Evolutionary conservation across 2,329 filamentous ascomycete species (phyloP).

Genomic region (Penicillium sp.): DNA sequence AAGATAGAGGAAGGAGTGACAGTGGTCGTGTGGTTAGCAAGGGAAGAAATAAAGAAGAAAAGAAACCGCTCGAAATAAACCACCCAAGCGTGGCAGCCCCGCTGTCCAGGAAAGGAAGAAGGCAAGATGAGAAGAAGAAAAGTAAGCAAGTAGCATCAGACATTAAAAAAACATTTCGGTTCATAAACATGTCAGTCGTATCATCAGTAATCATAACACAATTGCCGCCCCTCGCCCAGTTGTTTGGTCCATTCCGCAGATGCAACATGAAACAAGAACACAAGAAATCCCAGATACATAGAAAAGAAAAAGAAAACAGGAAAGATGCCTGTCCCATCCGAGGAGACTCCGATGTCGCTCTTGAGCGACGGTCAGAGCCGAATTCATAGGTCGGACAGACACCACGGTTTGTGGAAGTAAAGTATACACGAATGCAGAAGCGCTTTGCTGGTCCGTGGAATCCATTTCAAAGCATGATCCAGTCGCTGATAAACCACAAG

Average conservation of each 20-base stretch:
- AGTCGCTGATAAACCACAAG: slow-evolving; percentile 19
- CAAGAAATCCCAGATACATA: slow-evolving; percentile 19
- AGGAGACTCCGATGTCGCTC: slow-evolving; percentile 3
- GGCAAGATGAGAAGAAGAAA: slow-evolving; percentile 2
- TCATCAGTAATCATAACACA: slow-evolving; percentile 31
- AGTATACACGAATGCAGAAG: slow-evolving; percentile 25
- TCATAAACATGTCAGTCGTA: slow-evolving; percentile 31
- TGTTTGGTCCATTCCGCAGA: slow-evolving; percentile 21
- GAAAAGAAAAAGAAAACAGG: slow-evolving; percentile 10
- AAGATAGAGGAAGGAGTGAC: not conserved
- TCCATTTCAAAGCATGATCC: slow-evolving; percentile 21
- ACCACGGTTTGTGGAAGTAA: slow-evolving; percentile 5
- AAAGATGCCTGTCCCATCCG: slow-evolving; percentile 11
- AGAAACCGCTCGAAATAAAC: slow-evolving; percentile 18
- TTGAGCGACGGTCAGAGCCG: slow-evolving; percentile 4
- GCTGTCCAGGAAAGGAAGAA: slow-evolving; percentile 21
- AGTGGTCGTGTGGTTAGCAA: not conserved
- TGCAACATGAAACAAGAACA: slow-evolving; percentile 23
- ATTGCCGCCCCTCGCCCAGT: slow-evolving; percentile 24
- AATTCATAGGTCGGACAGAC: slow-evolving; percentile 12
- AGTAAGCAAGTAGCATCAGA: slow-evolving; percentile 26
- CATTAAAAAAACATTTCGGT: slow-evolving; percentile 22
- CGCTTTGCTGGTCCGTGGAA: slow-evolving; percentile 22
- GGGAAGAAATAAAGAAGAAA: slow-evolving; percentile 13
- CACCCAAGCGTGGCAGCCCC: slow-evolving; percentile 19